Evolutionary conservation across 1,284 basidiomycete species (phyloP).

Genomic region (Bjerkandera adusta): DNA sequence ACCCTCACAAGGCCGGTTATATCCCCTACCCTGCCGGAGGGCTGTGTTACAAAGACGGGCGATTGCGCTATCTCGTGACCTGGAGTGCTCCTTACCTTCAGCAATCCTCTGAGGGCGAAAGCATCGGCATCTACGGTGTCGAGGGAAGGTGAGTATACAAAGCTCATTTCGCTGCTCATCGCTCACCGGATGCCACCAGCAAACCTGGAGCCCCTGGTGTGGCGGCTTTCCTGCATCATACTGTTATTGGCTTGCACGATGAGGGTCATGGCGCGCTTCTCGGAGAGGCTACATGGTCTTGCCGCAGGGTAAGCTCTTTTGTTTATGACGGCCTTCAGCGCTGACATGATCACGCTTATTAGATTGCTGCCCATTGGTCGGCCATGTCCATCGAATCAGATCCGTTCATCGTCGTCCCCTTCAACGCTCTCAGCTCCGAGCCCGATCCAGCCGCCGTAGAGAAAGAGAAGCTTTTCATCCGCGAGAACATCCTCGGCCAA

Average conservation of each 20-base stretch:
- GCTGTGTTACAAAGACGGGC: conserved; percentile 40
- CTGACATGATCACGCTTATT: conserved; percentile 13
- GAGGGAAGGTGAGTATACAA: conserved; percentile 39
- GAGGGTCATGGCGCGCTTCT: conserved; percentile 38
- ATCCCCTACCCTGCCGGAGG: conserved; percentile 44
- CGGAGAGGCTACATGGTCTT: conserved; percentile 37
- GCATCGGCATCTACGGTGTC: conserved; percentile 42
- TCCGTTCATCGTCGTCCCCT: conserved; percentile 34
- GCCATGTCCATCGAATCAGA: conserved; percentile 35
- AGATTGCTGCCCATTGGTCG: conserved; percentile 38
- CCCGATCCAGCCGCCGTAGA: conserved; percentile 23
- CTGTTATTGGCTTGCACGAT: conserved; percentile 36
- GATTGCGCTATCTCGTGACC: conserved; percentile 39
- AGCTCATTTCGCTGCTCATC: background rate
- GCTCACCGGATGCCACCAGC: conserved; percentile 24
- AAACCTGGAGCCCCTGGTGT: conserved; percentile 44
- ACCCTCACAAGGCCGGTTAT: conserved; percentile 47
- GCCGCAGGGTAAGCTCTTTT: conserved; percentile 28
- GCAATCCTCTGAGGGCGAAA: conserved; percentile 27
- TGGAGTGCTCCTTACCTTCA: conserved; percentile 40
- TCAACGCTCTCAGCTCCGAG: conserved; percentile 37
- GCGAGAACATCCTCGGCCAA: conserved; percentile 31
- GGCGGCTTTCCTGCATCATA: conserved; percentile 35
- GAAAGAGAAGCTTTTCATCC: conserved; percentile 37
- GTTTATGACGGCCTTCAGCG: conserved; percentile 2